Evolutionary conservation across 192 early-diverging fungal genomes (phyloP).

Genomic region (Phycomyces nitens): DNA sequence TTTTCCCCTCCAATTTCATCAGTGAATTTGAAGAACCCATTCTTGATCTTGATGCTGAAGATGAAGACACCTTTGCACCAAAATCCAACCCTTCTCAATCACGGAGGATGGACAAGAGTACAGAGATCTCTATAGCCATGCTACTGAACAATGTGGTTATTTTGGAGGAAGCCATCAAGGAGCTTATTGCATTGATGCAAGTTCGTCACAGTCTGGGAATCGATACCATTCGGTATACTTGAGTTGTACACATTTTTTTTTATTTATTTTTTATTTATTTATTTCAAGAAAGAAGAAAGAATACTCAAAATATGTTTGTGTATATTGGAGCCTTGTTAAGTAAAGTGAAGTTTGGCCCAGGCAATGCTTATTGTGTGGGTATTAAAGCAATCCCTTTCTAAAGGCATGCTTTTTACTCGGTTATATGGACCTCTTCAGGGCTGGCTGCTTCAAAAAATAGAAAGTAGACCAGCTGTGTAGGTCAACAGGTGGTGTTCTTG

Average conservation of each 20-base stretch:
- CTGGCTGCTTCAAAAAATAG: too few relatives aligned
- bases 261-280: too few relatives aligned
- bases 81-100: conserved; percentile 31
- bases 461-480: too few relatives aligned
- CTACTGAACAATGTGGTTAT: conserved; percentile 90
- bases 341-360: too few relatives aligned
- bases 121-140: conserved; percentile 51
- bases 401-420: too few relatives aligned
- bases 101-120: conserved; percentile 37
- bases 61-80: conserved; percentile 35
- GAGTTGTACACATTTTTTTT: not conserved
- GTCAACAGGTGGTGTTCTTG: too few relatives aligned
- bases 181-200: conserved; percentile 80
- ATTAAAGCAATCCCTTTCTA: too few relatives aligned
- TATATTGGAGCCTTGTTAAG: too few relatives aligned
- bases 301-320: too few relatives aligned
- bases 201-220: conserved; percentile 73
- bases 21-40: conserved; percentile 37
- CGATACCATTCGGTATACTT: conserved; percentile 51
- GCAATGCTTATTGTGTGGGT: too few relatives aligned
- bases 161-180: conserved; percentile 89
- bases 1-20: conserved; percentile 53
- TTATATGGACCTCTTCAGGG: too few relatives aligned
- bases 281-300: too few relatives aligned
- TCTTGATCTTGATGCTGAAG: conserved; percentile 38